A percentile compares a stretch with the other conserved stretches of the same genome.
Evolutionary conservation across 179 eudicot species (phyloP).

Genomic region (Spergularia azorica): DNA sequence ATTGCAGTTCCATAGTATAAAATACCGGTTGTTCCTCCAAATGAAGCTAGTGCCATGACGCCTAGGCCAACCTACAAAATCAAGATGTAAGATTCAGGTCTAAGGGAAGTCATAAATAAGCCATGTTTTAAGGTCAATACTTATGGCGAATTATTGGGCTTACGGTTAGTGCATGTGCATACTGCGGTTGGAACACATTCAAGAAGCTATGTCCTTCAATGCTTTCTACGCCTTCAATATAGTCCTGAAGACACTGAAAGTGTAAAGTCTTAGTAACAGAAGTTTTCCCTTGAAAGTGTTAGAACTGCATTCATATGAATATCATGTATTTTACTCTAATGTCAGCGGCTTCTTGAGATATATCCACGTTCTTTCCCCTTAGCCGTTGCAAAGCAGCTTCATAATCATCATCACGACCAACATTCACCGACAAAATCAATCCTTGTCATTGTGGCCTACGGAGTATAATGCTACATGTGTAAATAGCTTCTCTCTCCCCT

Average conservation of each 20-base stretch:
- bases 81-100: background rate
- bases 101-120: background rate
- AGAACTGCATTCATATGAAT: background rate
- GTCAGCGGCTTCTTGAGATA: slow-evolving; percentile 45
- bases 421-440: slow-evolving; percentile 27
- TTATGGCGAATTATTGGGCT: background rate
- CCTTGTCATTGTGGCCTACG: background rate
- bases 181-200: slow-evolving; percentile 29
- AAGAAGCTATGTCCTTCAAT: slow-evolving; percentile 22
- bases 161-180: slow-evolving; percentile 38
- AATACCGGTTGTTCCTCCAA: slow-evolving; percentile 35
- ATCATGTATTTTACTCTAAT: slow-evolving; percentile 30
- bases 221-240: slow-evolving; percentile 15
- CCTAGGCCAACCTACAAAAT: slow-evolving; percentile 41
- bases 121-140: background rate
- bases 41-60: slow-evolving; percentile 38
- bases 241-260: slow-evolving; percentile 26
- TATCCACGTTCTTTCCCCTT: slow-evolving; percentile 38
- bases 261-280: background rate
- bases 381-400: slow-evolving; percentile 32
- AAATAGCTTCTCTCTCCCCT: background rate
- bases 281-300: background rate
- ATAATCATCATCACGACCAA: slow-evolving; percentile 22
- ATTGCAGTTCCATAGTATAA: slow-evolving; percentile 45
- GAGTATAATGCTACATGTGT: background rate